Evolutionary conservation across 2,329 filamentous ascomycete species (phyloP), one percentile per base, ranked within the genome.

Genomic region (Neopestalotiopsis clavispora): DNA sequence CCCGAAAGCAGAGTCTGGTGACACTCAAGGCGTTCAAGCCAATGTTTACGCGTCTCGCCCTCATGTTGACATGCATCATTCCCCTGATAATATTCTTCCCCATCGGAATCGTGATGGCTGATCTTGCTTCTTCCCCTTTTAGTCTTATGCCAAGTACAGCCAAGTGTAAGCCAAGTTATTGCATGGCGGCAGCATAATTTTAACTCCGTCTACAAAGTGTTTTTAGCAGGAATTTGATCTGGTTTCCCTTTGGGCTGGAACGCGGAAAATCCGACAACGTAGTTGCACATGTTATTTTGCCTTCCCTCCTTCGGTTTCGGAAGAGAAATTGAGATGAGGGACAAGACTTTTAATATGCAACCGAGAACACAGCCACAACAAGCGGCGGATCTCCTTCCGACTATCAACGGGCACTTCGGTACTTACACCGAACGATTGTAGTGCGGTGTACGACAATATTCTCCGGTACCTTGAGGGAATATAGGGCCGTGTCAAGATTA

Each of bases 151-250:
- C 59, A 62, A 62, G 59, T 34, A 34, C 17, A 20, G 59, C 59
- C 59, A 62, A 62, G 59, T 38, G 10, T n/a, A 40, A n/a, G 59
- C 59, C 59, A 62, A 62, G 59, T 62, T 42, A 62, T 62, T 62
- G 17, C 59, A 14, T 34, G 28, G 23, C n/a, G 30, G 32, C 32
- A 38, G 28, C 59, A 40, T 13, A 52, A 52, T 52, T 17, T 52
- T n/a, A 49, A 52, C 45, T 17, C 4, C 10, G 34, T 10, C 34
- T 38, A 38, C 34, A 20, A 23, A 10, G 17, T 10, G n/a, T 23
- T 52, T 23, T 52, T 12, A 52, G 45, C 45, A 52, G n/a, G 45
- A 52, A 52, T 23, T n/a, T 20, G 17, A 4, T 23, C n/a, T 52
- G 45, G 23, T 4, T 28, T 52, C 23, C n/a, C 17, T n/a, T 52